phyloP scores from a whole-genome alignment of 805 yeast genomes.

The Saccharomycopsis sp. region DNA sequence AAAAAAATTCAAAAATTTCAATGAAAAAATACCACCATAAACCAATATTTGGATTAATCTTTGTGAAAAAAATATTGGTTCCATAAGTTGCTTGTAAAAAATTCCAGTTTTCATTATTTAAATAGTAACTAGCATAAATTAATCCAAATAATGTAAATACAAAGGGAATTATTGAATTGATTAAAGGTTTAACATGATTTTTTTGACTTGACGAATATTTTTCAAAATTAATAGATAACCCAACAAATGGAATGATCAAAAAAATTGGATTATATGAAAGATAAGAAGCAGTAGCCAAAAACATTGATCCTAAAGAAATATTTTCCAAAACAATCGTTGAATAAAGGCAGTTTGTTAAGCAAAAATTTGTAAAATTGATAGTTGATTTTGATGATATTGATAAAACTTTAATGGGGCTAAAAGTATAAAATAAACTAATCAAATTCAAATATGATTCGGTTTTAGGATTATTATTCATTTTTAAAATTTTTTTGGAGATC shows the following conservation, averaged over 20 bases:
- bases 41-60: constrained; percentile 83
- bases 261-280: constrained; percentile 31
- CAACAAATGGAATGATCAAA: constrained; percentile 46
- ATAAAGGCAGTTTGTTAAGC: constrained; percentile 37
- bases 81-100: constrained; percentile 50
- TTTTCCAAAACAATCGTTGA: constrained; percentile 29
- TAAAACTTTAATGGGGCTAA: constrained; percentile 73
- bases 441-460: constrained; percentile 22
- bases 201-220: neutral
- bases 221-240: constrained; percentile 6
- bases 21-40: constrained; percentile 98
- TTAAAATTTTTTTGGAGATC: constrained; percentile 30
- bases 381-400: constrained; percentile 65
- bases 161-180: constrained; percentile 25
- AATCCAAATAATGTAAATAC: constrained; percentile 23
- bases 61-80: constrained; percentile 46
- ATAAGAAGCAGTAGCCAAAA: constrained; percentile 54
- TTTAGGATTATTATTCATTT: constrained; percentile 10
- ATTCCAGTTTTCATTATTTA: constrained; percentile 30
- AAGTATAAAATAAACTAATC: constrained; percentile 51
- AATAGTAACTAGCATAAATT: constrained; percentile 29
- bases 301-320: constrained; percentile 33
- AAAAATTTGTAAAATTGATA: constrained; percentile 45
- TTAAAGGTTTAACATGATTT: constrained; percentile 4
- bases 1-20: constrained; percentile 86